Evolutionary conservation across 2,329 filamentous ascomycete genomes (phyloP), one percentile per base, ranked within the genome.

Genomic region (Sporothrix euskadiensis): DNA sequence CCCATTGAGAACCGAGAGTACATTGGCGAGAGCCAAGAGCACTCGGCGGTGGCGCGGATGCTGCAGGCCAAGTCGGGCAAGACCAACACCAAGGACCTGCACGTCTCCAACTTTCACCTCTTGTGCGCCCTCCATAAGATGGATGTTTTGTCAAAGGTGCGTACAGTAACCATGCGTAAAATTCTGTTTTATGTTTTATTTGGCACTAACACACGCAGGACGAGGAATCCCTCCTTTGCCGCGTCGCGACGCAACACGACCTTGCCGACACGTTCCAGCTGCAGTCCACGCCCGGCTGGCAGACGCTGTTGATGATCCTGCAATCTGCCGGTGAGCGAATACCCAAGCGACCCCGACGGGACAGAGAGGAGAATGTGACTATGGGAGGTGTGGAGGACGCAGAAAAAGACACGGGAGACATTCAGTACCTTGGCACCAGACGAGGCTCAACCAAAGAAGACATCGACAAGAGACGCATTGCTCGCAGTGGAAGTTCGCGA

Each of bases 311-410:
- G 83, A 91, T 92, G 82, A 97, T 99, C 82, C 89, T 98, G 84
- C 90, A 96, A 90, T 92, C 94, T 89, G 94, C 93, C 88, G 94
- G 94, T 97, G 94, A 97, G 92, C 91, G 91, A 89, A 89, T 91
- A 89, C 91, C 90, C 83, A 97, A 96, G 88, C 92, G 89, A 80
- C 80, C 79, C 81, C 80, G 80, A 82, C 78, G 77, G 78, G 80
- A 76, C 26, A 49, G 63, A 68, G 78, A 75, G 26, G 49, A 70
- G 68, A 39, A n/a, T 32, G 39, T 26, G 49, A 35, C 39, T 22
- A 26, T 56, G 52, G 52, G 22, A 9, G 22, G 22, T 8, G 7
- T 22, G 1, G 52, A 56, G 8, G 22, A 56, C 7, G 7, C 22
- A 1, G 52, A 10, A 16, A 41, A 68, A 52, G 22, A 32, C 47